A percentile compares a stretch with the other conserved stretches of the same genome.
Conservation (phyloP, 1,139 yeast genomes). For the Scheffersomyces lignicola region DNA sequence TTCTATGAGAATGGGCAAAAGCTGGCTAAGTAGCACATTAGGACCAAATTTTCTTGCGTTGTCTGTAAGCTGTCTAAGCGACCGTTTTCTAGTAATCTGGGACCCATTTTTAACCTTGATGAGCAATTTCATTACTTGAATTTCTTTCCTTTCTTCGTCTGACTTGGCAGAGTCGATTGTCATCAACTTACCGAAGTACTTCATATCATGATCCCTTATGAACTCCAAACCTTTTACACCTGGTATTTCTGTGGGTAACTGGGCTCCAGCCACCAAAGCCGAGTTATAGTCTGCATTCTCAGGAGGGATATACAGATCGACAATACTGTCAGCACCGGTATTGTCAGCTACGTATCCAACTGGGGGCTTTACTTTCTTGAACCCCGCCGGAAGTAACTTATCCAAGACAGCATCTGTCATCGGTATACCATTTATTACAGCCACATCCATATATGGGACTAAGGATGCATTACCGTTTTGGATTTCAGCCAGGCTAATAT, state of each 20-base stretch:
- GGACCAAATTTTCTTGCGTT: constrained; percentile 71
- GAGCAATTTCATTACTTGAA: constrained; percentile 62
- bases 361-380: constrained; percentile 49
- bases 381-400: constrained; percentile 56
- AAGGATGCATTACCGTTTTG: too few relatives aligned
- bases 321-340: constrained; percentile 20
- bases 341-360: constrained; percentile 43
- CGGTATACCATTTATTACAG: constrained; percentile 45
- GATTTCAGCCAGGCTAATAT: background rate
- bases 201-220: constrained; percentile 71
- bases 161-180: constrained; percentile 22
- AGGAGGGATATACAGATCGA: constrained; percentile 27
- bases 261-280: constrained; percentile 25
- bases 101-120: constrained; percentile 78
- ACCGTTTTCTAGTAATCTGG: constrained; percentile 64
- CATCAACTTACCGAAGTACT: constrained; percentile 67
- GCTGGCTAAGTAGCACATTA: constrained; percentile 60
- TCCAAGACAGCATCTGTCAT: constrained; percentile 53
- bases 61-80: constrained; percentile 68
- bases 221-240: constrained; percentile 58
- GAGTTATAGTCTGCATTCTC: constrained; percentile 15
- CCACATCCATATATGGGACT: constrained; percentile 26
- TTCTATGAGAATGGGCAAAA: constrained; percentile 75
- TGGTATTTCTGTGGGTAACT: constrained; percentile 57
- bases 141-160: constrained; percentile 53